Evolutionary conservation across 164 flowering plant species (phyloP).

Genomic region (Berberis thunbergii): DNA sequence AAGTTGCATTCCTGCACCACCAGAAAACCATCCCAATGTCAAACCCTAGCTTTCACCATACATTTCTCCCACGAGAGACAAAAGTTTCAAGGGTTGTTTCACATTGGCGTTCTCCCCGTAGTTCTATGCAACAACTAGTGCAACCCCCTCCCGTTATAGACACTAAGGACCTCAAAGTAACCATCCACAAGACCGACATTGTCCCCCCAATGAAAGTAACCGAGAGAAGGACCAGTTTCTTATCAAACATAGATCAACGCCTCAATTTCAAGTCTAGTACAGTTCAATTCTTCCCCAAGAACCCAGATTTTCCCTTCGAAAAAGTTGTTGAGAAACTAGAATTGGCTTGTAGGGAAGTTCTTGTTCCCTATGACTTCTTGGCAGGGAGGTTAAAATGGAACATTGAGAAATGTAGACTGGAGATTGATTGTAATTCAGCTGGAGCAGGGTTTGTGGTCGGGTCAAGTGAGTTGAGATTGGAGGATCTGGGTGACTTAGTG

Average conservation of each 20-base stretch:
- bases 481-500: constrained; percentile 58
- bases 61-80: not conserved
- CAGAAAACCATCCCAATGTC: not conserved
- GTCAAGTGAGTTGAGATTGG: constrained; percentile 33
- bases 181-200: not conserved
- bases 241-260: constrained; percentile 64
- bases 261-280: constrained; percentile 49
- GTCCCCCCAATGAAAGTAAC: not conserved
- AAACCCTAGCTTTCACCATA: constrained; percentile 21
- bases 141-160: not conserved
- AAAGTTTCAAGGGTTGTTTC: not conserved
- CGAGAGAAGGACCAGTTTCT: constrained; percentile 24
- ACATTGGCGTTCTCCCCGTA: not conserved
- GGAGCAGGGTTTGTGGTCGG: constrained; percentile 52
- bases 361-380: constrained; percentile 47
- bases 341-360: constrained; percentile 13
- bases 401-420: constrained; percentile 30
- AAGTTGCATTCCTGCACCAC: too few species aligned
- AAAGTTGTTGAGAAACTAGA: constrained; percentile 25
- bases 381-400: constrained; percentile 48
- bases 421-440: constrained; percentile 46
- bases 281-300: constrained; percentile 38
- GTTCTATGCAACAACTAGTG: not conserved
- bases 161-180: not conserved
- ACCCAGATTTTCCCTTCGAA: constrained; percentile 32